Base-by-base conservation (phyloP, 306 rosid species). In the Sophora flavescens region DNA sequence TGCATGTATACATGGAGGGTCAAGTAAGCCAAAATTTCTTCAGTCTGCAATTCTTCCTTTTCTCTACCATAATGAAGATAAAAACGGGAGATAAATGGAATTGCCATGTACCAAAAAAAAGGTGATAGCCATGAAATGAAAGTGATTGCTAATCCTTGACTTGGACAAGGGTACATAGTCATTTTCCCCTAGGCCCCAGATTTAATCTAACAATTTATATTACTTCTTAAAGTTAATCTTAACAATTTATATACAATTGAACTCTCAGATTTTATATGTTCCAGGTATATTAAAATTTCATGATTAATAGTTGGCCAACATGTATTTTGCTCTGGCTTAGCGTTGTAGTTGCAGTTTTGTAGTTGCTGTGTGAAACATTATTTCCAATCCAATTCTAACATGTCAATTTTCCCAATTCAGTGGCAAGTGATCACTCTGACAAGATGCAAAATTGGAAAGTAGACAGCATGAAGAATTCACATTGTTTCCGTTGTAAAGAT, bases 351-450 rank as follows among this genome's bases (percentile, higher is more conserved):
- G 64, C 50, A 66, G 45, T 4, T 38, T 42, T 15, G 28, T 45
- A 48, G 58, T 36, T 56, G 47, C 30, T 48, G 3, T 8, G 42
- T 66, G 39, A 72, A 65, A 22, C 66, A 77, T 87, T 75, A 41
- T 72, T 52, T 68, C 72, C 58, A 18, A 80, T 65, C 38, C 84
- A 63, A 70, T 56, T 68, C 32, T 74, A 42, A 39, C 30, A 60
- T 66, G 39, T 70, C 38, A 47, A 56, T 82, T 60, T 56, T 87
- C 80, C 66, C 54, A 63, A 70, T 84, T 63, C 87, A 80, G 80
- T 76, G 79, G 13, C 14, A 68, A 52, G 73, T 42, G 18, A 50
- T 32, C 66, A 22, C 12, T 51, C 13, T 38, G 39, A 16, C 56
- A 33, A 70, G 74, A 65, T 59, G 77, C 22, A 59, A 74, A 53